Evolutionary conservation across 768 basidiomycete species (phyloP), one percentile per base, ranked within the genome.

Genomic region (Macrolepiota dolichaula): DNA sequence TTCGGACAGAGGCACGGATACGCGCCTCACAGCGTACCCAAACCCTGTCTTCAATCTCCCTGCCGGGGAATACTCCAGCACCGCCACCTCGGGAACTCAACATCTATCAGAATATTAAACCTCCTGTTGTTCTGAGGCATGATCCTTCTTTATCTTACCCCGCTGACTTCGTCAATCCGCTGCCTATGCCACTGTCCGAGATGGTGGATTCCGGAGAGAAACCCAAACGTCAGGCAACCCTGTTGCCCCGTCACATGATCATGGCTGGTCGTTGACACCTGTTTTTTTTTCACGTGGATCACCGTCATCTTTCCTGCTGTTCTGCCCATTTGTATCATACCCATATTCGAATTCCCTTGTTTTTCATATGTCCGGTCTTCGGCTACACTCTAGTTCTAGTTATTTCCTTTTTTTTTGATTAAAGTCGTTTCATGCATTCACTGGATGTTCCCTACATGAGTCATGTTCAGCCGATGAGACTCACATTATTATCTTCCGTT

Each of bases 171-270:
- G 71, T 80, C 25, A 74, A 82, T 64, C 85, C 85, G 10, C 75
- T 87, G 15, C 86, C 86, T 11, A 83, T 81, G 66, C 82, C 85
- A 10, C 71, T 81, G n/a, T 74, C 77, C 44, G 73, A 81, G 49
- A 87, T 86, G 85, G 63, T 79, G 49, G 59, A 61, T 64, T 52
- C 51, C 59, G 55, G 59, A 55, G 64, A 66, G 66, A 65, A 62
- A 65, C 66, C 11, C 42, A 55, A 64, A 68, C 37, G 66, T 64
- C 35, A 53, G 59, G 64, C 70, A 54, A 66, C 77, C 32, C 61
- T 69, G 27, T 70, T 79, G 42, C 73, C 77, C 7, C 70, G 68
- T 50, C 62, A 75, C 58, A 75, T 78, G 15, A 74, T 66, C 51
- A 67, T 79, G 27, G 81, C 79, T 6, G 80, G 81, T 37, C 71